Base-by-base conservation (phyloP, 208 protist species). In the Wallacemonas sp. region DNA sequence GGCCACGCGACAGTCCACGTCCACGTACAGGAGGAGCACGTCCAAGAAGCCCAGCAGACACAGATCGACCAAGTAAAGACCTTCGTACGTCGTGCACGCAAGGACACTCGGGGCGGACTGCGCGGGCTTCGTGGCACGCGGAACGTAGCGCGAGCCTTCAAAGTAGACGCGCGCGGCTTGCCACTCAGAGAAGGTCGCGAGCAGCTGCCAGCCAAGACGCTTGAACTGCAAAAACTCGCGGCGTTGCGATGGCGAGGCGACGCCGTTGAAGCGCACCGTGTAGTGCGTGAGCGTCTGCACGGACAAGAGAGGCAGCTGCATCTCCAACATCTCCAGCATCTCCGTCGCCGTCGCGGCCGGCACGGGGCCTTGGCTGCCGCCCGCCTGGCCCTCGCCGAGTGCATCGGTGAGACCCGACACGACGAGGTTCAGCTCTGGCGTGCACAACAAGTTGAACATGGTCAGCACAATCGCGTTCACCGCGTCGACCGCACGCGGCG, bases 391-490 rank as follows among this genome's bases (percentile, higher is more conserved):
- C 2, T 31, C 57, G 68, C 29, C 46, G 3, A 32, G 25, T 7
- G 4, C 31, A 14, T 39, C 32, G n/a, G 4, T 33, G 12, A 18
- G 18, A 49, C 20, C 44, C 8, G 46, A 46, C 8, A n/a, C 44
- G 39, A 23, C 55, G 33, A 59, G 48, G 54, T 55, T 75, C 28
- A 93, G 70, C 65, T 94, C 88, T 4, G 82, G 66, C 2, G 81
- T 79, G 45, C 88, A 94, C 23, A 85, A 72, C 20, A 87, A 57
- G 71, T 94, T 82, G 63, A 94, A 92, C 12, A 92, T 42, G 10
- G 82, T 75, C 41, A 81, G 74, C 23, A 72, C 77, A 12, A 86
- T 74, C 1, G 77, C 70, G 59, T 83, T 92, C 49, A 94, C 67
- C 5, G 88, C 88, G 59, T 89, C 76, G 14, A 90, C 73, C 0